Conservation (phyloP, 495 filamentous ascomycete genomes). For the Annulohypoxylon bovei region DNA sequence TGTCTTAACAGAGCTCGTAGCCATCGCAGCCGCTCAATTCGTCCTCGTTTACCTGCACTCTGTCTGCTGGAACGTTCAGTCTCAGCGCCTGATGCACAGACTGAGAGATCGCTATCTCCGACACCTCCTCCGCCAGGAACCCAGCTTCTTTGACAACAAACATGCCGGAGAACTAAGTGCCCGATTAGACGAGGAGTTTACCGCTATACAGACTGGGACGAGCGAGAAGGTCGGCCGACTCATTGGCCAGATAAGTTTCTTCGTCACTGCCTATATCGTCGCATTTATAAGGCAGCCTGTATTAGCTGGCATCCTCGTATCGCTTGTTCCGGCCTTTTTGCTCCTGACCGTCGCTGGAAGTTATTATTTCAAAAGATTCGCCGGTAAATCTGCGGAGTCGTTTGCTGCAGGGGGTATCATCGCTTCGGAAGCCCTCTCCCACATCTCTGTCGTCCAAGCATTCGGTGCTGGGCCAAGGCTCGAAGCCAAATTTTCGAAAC, state of each 20-base stretch:
- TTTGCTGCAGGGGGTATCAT: slow-evolving; percentile 39
- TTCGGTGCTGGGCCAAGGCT: slow-evolving; percentile 53
- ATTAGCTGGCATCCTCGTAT: slow-evolving; percentile 61
- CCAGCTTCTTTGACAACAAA: slow-evolving; percentile 65
- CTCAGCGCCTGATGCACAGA: slow-evolving; percentile 67
- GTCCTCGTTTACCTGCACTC: slow-evolving; percentile 63
- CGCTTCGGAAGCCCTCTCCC: slow-evolving; percentile 54
- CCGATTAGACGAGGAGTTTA: slow-evolving; percentile 65
- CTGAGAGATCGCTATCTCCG: slow-evolving; percentile 66
- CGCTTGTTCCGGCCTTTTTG: slow-evolving; percentile 69
- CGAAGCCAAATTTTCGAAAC: slow-evolving; percentile 63
- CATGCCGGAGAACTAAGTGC: slow-evolving; percentile 66
- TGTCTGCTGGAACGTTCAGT: slow-evolving; percentile 66
- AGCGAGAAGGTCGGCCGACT: slow-evolving; percentile 72
- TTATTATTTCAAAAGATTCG: slow-evolving; percentile 66
- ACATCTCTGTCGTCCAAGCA: slow-evolving; percentile 58
- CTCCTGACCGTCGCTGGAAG: slow-evolving; percentile 69
- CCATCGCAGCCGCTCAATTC: slow-evolving; percentile 69
- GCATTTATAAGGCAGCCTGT: slow-evolving; percentile 66
- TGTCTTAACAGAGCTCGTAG: slow-evolving; percentile 67
- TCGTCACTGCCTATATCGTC: slow-evolving; percentile 69
- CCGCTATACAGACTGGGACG: slow-evolving; percentile 67
- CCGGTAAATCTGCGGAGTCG: slow-evolving; percentile 41
- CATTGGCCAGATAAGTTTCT: slow-evolving; percentile 65
- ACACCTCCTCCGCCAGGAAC: slow-evolving; percentile 65